Evolutionary conservation across 148 eudicot genomes (phyloP), one percentile per base, ranked within the genome.

Genomic region (Cornus florida): DNA sequence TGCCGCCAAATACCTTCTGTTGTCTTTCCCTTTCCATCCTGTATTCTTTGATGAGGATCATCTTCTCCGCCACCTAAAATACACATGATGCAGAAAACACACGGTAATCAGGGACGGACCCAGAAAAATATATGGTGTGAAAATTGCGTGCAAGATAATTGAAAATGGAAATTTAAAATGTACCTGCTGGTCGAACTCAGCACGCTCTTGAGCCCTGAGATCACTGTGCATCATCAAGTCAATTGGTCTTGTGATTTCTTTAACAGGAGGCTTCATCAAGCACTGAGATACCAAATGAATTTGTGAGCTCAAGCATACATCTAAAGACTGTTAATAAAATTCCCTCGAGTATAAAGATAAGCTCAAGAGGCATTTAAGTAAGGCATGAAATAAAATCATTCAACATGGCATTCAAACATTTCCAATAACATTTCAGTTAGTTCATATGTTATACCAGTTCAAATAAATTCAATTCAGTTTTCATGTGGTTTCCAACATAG

Each of bases 171-270:
- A 28, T 43, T 2, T 32, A 0, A 56, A 17, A 22, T 7, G 35
- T 85, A 95, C 99, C 98, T 89, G 93, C 60, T 87, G 81, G 75
- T 96, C 98, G 77, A 93, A 96, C 67, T 91, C 97, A 23, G 98
- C 88, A 64, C 99, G 98, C 69, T 93, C 97, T 71, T 82, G 89
- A 57, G 99, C 99, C 86, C 99, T 91, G 46, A 86, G 77, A 77
- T 92, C 98, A 66, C 90, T 91, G 72, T 93, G 90, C 82, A 96
- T 85, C 83, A 87, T 91, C 82, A 93, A 78, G 86, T 96, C 98
- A 62, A 91, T 28, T 3, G 98, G 97, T 74, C 77, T 90, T 31
- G 99, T 96, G 71, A 43, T 80, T 78, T 96, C 99, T 87, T 92
- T 96, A 10, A 93, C 89, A 0, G 88, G 90, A 71, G 99, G 99